A percentile compares a stretch with the other conserved stretches of the same genome.
These are phyloP conservation scores for Coemansia javaensis DNA, from an alignment of 192 early-diverging fungal genomes.

Conservation along the genomic window DNA sequence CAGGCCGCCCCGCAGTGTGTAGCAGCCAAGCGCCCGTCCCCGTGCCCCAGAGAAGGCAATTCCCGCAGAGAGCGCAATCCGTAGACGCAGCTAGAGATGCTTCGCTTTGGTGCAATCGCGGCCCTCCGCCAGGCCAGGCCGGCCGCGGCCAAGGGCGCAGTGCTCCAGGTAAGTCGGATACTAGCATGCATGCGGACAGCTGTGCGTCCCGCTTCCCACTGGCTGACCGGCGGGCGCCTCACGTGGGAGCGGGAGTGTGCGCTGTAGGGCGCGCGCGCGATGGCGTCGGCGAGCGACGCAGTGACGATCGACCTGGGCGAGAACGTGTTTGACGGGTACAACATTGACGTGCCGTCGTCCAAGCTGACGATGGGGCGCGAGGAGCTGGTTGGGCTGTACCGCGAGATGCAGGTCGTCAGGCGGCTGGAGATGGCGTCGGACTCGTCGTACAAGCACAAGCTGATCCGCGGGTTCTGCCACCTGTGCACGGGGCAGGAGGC, in stretches of 20 bases:
- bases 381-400: constrained; percentile 79
- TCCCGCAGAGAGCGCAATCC: not conserved
- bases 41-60: not conserved
- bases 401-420: constrained; percentile 82
- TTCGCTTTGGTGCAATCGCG: constrained; percentile 28
- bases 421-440: constrained; percentile 92
- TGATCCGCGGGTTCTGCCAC: constrained; percentile 98
- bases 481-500: constrained; percentile 97
- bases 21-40: no score
- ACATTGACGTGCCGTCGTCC: constrained; percentile 67
- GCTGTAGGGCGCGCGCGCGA: constrained; percentile 26
- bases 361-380: constrained; percentile 61
- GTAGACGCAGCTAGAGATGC: constrained; percentile 7
- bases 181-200: not conserved
- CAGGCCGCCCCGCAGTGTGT: no score
- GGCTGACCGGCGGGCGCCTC: no score
- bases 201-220: no score
- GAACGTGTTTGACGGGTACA: constrained; percentile 74
- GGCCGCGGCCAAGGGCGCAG: constrained; percentile 11
- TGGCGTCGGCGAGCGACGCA: constrained; percentile 24
- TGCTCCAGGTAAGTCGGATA: constrained; percentile 26
- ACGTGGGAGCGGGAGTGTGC: no score
- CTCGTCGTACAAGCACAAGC: constrained; percentile 91
- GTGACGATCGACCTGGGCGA: constrained; percentile 71
- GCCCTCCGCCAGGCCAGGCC: constrained; percentile 30